Evolutionary conservation across 2,329 filamentous ascomycete species (phyloP), one percentile per base, ranked within the genome.

Genomic region (Scytalidium sp.): DNA sequence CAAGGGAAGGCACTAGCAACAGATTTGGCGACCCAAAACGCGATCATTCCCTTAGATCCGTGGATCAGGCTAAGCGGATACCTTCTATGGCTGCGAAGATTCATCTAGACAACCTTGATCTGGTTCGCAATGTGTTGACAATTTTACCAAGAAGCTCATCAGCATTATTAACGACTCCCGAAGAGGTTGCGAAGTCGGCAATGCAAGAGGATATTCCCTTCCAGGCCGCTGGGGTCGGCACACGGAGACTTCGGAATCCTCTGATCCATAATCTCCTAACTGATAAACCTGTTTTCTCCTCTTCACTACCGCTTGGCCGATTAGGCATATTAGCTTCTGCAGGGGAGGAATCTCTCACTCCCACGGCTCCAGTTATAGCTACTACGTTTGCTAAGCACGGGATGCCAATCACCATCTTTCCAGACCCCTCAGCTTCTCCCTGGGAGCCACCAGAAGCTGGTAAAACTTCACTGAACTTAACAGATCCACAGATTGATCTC

Each of bases 241-340:
- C 79, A 47, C 75, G 79, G 66, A 72, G 78, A 67, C 79, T 83
- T 50, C 52, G 60, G 47, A 99, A 99, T 60, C 91, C 92, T 0
- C 75, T 99, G 1, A 94, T 99, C 42, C 91, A 99, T 69, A 97
- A 97, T 61, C 81, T 99, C 1, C 79, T 99, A 9, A 99, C 94
- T 2, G 94, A 99, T 70, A 95, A 96, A 62, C 93, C 94, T 0
- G 81, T 92, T 13, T 87, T 91, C 56, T 97, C 94, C 1, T 94
- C 94, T 1, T 99, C 94, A 1, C 75, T 99, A 0, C 94, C 94
- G 0, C 77, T 84, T 6, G 81, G 84, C 39, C 79, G 88, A 44
- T 78, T 90, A 25, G 58, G 60, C 2, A 51, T 50, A 7, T 29
- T 49, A 7, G 60, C 19, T 48, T 52, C 13, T 6, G 47, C 46